Conservation (phyloP, 495 filamentous ascomycete genomes). For the Penicillium waksmanii region DNA sequence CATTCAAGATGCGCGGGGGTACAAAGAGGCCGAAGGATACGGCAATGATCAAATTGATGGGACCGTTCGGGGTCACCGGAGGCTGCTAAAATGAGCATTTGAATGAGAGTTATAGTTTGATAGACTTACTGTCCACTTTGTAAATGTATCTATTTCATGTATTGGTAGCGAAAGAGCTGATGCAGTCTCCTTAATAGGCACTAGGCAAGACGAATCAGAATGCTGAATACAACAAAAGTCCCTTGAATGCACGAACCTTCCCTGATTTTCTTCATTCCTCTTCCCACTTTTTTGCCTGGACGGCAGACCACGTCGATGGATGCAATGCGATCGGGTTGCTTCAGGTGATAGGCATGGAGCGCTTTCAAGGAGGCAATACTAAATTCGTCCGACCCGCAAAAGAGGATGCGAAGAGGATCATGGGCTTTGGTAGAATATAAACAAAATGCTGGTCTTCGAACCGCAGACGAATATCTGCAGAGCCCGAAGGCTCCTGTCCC, state of each 20-base stretch:
- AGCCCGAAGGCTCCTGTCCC: slow-evolving; percentile 27
- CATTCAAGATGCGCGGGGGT: slow-evolving; percentile 71
- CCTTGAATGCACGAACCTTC: slow-evolving; percentile 55
- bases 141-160: slow-evolving; percentile 79
- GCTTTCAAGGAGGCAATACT: slow-evolving; percentile 79
- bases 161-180: slow-evolving; percentile 63
- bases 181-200: slow-evolving; percentile 73
- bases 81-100: slow-evolving; percentile 48
- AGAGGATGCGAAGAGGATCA: slow-evolving; percentile 84
- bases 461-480: slow-evolving; percentile 17
- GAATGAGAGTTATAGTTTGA: neutral
- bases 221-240: slow-evolving; percentile 11
- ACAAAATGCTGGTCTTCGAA: slow-evolving; percentile 21
- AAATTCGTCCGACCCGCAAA: slow-evolving; percentile 93
- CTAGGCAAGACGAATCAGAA: slow-evolving; percentile 47
- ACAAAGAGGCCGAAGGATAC: slow-evolving; percentile 96
- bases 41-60: slow-evolving; percentile 83
- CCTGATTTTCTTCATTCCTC: slow-evolving; percentile 69
- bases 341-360: slow-evolving; percentile 62
- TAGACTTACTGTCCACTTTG: slow-evolving; percentile 68
- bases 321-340: slow-evolving; percentile 59
- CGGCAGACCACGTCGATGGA: slow-evolving; percentile 90
- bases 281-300: slow-evolving; percentile 73
- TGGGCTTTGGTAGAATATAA: slow-evolving; percentile 39
- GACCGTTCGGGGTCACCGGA: slow-evolving; percentile 51